A percentile compares a stretch with the other conserved stretches of the same genome.
Conservation (phyloP, 1,284 basidiomycete species). For the Irpex sp. region DNA sequence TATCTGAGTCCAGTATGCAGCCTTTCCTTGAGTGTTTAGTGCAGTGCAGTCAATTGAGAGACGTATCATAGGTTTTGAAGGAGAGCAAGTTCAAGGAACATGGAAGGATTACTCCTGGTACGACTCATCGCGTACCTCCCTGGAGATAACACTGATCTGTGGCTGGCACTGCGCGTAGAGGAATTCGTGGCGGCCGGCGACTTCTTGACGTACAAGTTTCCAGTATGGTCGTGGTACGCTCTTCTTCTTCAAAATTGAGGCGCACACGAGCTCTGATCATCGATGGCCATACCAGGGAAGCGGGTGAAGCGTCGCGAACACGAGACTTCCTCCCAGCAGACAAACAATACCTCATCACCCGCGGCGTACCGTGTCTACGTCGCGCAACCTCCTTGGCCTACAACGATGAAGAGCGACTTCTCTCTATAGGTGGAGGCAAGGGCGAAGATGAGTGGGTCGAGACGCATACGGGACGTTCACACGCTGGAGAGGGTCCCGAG, state of each 20-base stretch:
- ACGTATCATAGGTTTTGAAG: constrained; percentile 70
- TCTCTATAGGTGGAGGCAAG: constrained; percentile 55
- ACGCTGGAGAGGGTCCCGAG: constrained; percentile 46
- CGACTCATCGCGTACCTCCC: constrained; percentile 22
- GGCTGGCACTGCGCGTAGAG: constrained; percentile 44
- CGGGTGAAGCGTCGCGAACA: constrained; percentile 76
- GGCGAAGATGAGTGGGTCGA: constrained; percentile 83
- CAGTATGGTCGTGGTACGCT: constrained; percentile 87
- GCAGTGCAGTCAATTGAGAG: constrained; percentile 11
- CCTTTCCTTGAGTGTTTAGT: constrained; percentile 11
- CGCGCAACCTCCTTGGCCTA: constrained; percentile 89
- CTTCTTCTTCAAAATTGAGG: background rate
- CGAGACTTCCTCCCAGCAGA: constrained; percentile 90
- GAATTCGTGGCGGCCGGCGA: constrained; percentile 95
- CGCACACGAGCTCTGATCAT: background rate
- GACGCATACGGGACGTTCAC: constrained; percentile 72
- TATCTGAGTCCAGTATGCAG: constrained; percentile 85
- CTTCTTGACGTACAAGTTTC: constrained; percentile 93
- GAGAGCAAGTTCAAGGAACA: constrained; percentile 99
- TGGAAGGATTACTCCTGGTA: constrained; percentile 92
- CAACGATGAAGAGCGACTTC: constrained; percentile 86
- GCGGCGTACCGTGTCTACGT: constrained; percentile 88
- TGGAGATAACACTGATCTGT: background rate
- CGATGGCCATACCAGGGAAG: constrained; percentile 57
- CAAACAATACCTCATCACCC: constrained; percentile 95